Conservation (phyloP, 2,329 filamentous ascomycete genomes). For the Meredithiella fracta region DNA sequence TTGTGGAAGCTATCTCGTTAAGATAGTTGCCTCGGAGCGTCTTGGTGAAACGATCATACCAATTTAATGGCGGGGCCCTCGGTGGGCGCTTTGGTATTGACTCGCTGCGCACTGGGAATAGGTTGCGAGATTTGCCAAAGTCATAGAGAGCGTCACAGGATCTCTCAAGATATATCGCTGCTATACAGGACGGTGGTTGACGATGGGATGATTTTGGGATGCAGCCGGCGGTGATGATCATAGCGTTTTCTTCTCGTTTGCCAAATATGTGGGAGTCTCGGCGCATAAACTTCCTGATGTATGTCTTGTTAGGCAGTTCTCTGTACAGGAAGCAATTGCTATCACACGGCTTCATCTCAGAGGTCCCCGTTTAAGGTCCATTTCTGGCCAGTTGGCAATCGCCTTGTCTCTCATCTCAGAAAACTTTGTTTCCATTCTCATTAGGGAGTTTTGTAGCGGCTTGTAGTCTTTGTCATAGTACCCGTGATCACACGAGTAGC, state of each 20-base stretch:
- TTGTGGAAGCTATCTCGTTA: constrained; percentile 36
- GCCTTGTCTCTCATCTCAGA: constrained; percentile 5
- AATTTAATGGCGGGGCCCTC: constrained; percentile 28
- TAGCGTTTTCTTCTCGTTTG: background rate
- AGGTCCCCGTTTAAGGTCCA: background rate
- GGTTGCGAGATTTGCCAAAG: background rate
- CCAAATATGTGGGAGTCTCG: constrained; percentile 1
- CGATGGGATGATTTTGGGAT: constrained; percentile 5
- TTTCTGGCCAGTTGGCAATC: background rate
- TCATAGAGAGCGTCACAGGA: constrained; percentile 7
- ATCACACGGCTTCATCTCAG: background rate
- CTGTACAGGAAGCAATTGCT: constrained; percentile 10
- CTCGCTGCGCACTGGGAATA: background rate
- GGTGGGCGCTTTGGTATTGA: background rate
- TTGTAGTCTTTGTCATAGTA: constrained; percentile 29
- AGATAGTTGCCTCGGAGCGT: constrained; percentile 38
- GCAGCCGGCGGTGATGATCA: constrained; percentile 4
- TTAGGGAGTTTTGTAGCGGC: constrained; percentile 10
- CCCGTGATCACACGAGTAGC: constrained; percentile 44
- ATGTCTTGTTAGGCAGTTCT: background rate
- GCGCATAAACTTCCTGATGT: background rate
- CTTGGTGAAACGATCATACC: constrained; percentile 42
- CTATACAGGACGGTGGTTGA: constrained; percentile 11
- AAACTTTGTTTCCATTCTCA: constrained; percentile 2
- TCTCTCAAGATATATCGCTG: constrained; percentile 10